These are phyloP conservation scores for Recurvomyces mirabilis DNA, from an alignment of 495 filamentous ascomycete genomes.

Conservation along the genomic window DNA sequence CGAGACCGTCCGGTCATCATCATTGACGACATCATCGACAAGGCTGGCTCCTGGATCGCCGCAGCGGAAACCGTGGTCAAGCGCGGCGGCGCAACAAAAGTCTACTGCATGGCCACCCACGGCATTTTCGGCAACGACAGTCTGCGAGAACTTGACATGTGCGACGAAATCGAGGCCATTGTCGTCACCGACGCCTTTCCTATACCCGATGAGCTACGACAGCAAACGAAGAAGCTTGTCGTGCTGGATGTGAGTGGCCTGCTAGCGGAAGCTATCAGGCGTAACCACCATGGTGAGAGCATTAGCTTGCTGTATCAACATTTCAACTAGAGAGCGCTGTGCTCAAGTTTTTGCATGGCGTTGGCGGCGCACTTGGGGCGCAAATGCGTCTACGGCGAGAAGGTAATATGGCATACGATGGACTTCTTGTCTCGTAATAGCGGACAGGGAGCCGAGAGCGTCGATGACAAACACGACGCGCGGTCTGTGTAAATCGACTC, in stretches of 20 bases:
- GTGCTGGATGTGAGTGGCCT: constrained; percentile 80
- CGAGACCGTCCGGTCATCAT: constrained; percentile 76
- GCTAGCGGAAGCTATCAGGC: constrained; percentile 80
- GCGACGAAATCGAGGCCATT: constrained; percentile 83
- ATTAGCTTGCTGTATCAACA: constrained; percentile 35
- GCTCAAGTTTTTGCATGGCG: not conserved
- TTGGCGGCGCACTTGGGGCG: not conserved
- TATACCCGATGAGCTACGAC: constrained; percentile 59
- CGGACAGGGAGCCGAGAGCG: too few species aligned
- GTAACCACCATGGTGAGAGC: constrained; percentile 82
- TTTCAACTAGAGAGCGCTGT: constrained; percentile 17
- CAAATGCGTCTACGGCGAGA: not conserved
- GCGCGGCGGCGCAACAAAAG: constrained; percentile 78
- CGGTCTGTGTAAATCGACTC: too few species aligned
- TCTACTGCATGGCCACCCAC: constrained; percentile 96
- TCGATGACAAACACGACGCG: too few species aligned
- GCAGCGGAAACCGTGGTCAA: constrained; percentile 97
- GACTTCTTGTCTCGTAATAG: too few species aligned
- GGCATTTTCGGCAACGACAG: constrained; percentile 85
- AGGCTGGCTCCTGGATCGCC: constrained; percentile 90
- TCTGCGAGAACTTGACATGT: constrained; percentile 79
- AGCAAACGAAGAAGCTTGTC: constrained; percentile 68
- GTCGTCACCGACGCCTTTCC: constrained; percentile 97
- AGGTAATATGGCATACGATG: not conserved
- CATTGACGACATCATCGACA: constrained; percentile 98